phyloP scores from a whole-genome alignment of 306 rosid species.

The Gynostemma pentaphyllum region DNA sequence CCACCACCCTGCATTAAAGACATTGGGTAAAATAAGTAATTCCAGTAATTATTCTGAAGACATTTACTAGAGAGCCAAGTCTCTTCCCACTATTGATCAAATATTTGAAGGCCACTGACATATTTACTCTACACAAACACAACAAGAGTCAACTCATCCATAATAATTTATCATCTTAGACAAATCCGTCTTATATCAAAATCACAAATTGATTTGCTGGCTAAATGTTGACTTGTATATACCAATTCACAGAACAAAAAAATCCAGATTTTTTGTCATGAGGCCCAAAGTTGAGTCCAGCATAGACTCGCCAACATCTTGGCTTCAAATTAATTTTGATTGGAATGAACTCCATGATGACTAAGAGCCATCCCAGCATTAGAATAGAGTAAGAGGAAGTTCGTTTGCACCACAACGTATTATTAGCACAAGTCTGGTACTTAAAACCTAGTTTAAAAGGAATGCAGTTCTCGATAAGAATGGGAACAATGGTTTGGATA shows the following conservation, averaged over 20 bases:
- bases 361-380: background rate
- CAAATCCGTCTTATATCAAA: background rate
- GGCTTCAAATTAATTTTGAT: background rate
- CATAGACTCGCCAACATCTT: background rate
- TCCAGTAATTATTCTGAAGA: background rate
- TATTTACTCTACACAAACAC: background rate
- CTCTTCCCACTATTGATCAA: background rate
- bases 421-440: background rate
- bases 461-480: background rate
- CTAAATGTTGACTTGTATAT: background rate
- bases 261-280: too few species aligned
- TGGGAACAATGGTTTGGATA: too few species aligned
- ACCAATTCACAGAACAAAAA: background rate
- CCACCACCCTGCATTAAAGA: conserved; percentile 71
- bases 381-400: background rate
- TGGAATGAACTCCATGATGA: background rate
- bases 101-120: background rate
- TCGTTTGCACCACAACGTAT: background rate
- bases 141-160: background rate
- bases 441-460: background rate
- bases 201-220: background rate
- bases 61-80: background rate
- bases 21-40: conserved; percentile 11
- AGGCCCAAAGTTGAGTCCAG: too few species aligned
- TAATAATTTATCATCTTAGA: background rate